phyloP scores from a whole-genome alignment of 129 eudicot species.

The Artemisia annua region DNA sequence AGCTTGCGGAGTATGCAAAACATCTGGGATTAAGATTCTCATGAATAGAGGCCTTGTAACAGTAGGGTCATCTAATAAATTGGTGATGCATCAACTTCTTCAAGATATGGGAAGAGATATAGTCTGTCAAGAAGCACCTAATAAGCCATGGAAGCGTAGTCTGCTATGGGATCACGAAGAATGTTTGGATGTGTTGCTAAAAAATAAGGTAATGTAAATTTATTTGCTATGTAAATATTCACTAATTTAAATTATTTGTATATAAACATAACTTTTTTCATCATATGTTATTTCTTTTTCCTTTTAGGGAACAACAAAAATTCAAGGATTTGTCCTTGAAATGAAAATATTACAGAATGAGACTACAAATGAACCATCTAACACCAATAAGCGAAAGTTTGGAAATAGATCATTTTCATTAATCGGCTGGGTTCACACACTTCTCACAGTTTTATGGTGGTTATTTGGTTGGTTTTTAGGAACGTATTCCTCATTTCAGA shows the following conservation, averaged over 20 bases:
- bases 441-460: not conserved
- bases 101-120: constrained; percentile 37
- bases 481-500: not conserved
- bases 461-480: not conserved
- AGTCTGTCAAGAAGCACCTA: constrained; percentile 26
- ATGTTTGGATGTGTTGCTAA: constrained; percentile 1
- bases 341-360: not conserved
- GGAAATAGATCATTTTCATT: not conserved
- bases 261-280: not conserved
- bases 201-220: not conserved
- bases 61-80: not conserved
- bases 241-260: not conserved
- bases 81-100: constrained; percentile 32
- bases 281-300: not conserved
- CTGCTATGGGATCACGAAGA: constrained; percentile 22
- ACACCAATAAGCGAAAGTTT: not conserved
- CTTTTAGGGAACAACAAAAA: constrained; percentile 17
- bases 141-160: constrained; percentile 30
- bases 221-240: not conserved
- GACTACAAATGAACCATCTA: not conserved
- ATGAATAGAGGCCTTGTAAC: not conserved
- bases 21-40: not conserved
- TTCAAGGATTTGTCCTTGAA: constrained; percentile 28
- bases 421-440: not conserved
- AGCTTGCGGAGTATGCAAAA: not conserved